phyloP scores from a whole-genome alignment of 2,329 filamentous ascomycete species.

The Orbilia oligospora region DNA sequence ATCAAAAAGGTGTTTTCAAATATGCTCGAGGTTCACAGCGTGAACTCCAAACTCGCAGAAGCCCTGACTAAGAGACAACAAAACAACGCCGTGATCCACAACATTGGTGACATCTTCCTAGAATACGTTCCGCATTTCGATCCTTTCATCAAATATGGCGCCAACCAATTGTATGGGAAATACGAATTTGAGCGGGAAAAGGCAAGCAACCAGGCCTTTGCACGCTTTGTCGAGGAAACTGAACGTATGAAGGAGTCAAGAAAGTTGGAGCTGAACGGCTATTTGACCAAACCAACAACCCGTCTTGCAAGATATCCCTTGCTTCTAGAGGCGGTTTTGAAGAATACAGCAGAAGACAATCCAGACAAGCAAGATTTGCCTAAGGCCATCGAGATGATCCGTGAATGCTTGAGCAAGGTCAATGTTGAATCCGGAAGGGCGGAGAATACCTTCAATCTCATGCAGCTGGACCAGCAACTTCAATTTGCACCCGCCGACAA shows the following conservation, averaged over 20 bases:
- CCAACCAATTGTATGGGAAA: conserved; percentile 95
- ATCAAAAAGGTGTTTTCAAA: conserved; percentile 97
- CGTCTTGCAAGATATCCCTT: conserved; percentile 93
- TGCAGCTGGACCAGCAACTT: conserved; percentile 90
- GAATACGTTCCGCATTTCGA: conserved; percentile 93
- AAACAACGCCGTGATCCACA: conserved; percentile 87
- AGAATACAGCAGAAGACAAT: conserved; percentile 89
- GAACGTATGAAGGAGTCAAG: conserved; percentile 95
- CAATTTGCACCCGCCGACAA: conserved; percentile 91
- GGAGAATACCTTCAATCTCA: conserved; percentile 96
- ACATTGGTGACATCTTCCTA: conserved; percentile 93
- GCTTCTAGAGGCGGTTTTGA: conserved; percentile 89
- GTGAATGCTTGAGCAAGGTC: conserved; percentile 86
- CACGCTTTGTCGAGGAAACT: conserved; percentile 94
- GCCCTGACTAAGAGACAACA: conserved; percentile 92
- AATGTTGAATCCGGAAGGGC: conserved; percentile 97
- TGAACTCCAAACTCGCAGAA: conserved; percentile 90
- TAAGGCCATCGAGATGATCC: conserved; percentile 87
- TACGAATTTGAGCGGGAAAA: conserved; percentile 99
- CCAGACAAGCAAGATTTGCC: conserved; percentile 93
- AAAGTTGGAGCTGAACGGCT: conserved; percentile 96
- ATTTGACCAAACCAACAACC: conserved; percentile 96
- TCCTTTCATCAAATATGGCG: conserved; percentile 95
- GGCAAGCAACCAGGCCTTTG: conserved; percentile 84
- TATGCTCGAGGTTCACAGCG: conserved; percentile 91